These are phyloP conservation scores for Penicillium griseofulvum DNA, from an alignment of 2,329 filamentous ascomycete species.

Conservation along the genomic window DNA sequence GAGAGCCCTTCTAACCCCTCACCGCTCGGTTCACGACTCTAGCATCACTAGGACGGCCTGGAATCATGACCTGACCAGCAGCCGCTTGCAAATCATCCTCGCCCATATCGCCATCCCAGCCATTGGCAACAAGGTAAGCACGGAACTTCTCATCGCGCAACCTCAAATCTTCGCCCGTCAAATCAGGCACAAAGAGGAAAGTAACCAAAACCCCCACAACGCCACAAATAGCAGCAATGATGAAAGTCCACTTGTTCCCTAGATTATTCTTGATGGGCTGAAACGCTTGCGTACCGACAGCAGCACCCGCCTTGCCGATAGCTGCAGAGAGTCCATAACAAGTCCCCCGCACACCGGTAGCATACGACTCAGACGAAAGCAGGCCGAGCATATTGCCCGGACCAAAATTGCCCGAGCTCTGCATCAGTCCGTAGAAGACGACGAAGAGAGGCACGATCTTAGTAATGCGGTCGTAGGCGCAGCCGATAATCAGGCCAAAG, in stretches of 20 bases:
- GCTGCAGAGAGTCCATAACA: conserved; percentile 54
- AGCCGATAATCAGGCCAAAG: conserved; percentile 54
- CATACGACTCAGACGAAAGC: conserved; percentile 52
- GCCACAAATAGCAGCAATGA: conserved; percentile 53
- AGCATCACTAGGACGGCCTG: neutral
- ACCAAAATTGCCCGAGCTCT: conserved; percentile 50
- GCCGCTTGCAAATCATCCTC: conserved; percentile 38
- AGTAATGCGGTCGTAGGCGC: conserved; percentile 48
- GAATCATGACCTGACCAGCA: conserved; percentile 28
- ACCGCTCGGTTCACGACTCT: neutral
- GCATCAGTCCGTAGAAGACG: conserved; percentile 54
- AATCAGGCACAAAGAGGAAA: conserved; percentile 48
- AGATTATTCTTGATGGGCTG: conserved; percentile 48
- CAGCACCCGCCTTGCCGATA: conserved; percentile 53
- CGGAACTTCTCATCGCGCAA: conserved; percentile 47
- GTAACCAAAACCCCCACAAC: conserved; percentile 50
- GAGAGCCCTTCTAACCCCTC: neutral
- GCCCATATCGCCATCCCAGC: conserved; percentile 50
- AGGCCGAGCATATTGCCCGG: conserved; percentile 54
- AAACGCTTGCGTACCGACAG: conserved; percentile 53
- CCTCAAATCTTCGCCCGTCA: conserved; percentile 47
- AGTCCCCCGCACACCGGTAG: conserved; percentile 53
- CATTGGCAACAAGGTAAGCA: conserved; percentile 45
- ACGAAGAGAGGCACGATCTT: conserved; percentile 53
- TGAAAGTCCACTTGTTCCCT: conserved; percentile 53